Conservation (phyloP, 768 basidiomycete genomes). For the Leccinum ochraceum region DNA sequence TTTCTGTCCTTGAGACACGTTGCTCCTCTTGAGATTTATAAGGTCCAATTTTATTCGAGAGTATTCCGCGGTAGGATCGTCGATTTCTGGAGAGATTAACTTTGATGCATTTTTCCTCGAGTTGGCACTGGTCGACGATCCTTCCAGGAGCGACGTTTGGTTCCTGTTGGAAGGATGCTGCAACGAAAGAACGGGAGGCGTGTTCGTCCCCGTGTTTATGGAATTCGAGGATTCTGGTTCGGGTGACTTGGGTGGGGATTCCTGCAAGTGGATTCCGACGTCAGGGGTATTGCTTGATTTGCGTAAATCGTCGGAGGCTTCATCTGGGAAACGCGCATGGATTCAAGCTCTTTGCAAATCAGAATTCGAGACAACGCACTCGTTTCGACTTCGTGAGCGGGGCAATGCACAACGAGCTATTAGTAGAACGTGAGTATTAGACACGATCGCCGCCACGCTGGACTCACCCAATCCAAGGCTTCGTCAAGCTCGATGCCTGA, state of each 20-base stretch:
- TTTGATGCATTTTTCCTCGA: slow-evolving; percentile 27
- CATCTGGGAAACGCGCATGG: slow-evolving; percentile 7
- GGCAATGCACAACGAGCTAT: slow-evolving; percentile 67
- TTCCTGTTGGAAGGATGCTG: neutral
- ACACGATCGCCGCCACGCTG: neutral
- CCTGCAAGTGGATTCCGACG: slow-evolving; percentile 2
- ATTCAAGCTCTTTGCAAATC: slow-evolving; percentile 5
- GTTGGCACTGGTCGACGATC: slow-evolving; percentile 8
- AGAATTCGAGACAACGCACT: slow-evolving; percentile 19
- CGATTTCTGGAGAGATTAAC: slow-evolving; percentile 39
- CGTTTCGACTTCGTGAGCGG: slow-evolving; percentile 56
- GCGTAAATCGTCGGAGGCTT: slow-evolving; percentile 15
- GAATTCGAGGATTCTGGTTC: slow-evolving; percentile 6
- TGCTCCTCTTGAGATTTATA: slow-evolving; percentile 42
- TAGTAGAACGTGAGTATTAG: slow-evolving; percentile 7
- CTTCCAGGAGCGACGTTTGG: slow-evolving; percentile 6
- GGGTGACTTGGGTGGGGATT: neutral
- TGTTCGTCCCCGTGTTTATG: slow-evolving; percentile 40
- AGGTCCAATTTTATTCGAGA: slow-evolving; percentile 62
- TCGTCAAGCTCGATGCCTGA: slow-evolving; percentile 78
- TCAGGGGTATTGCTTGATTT: slow-evolving; percentile 6
- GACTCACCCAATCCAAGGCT: slow-evolving; percentile 85
- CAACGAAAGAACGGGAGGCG: slow-evolving; percentile 41
- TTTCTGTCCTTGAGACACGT: slow-evolving; percentile 26
- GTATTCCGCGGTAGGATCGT: slow-evolving; percentile 63